phyloP scores from a whole-genome alignment of 129 eudicot genomes.

The Ambrosia trifida region DNA sequence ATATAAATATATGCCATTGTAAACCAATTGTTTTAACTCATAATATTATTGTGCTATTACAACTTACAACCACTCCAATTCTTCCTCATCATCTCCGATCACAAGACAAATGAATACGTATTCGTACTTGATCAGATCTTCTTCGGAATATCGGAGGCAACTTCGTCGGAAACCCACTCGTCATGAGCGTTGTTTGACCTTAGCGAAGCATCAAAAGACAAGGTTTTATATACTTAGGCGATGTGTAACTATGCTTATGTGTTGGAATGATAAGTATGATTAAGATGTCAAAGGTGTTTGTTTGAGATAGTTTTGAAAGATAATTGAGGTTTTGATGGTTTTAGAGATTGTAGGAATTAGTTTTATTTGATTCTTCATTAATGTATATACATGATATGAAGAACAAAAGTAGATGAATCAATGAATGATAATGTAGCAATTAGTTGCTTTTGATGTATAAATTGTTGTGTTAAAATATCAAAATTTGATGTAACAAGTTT shows the following conservation, averaged over 20 bases:
- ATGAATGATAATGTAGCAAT: background rate
- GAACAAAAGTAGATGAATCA: background rate
- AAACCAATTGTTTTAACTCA: slow-evolving; percentile 9
- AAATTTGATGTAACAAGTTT: background rate
- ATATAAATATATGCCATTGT: slow-evolving; percentile 16
- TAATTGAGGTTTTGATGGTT: background rate
- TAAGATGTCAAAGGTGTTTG: background rate
- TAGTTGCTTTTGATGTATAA: no score
- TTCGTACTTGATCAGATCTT: slow-evolving; percentile 30
- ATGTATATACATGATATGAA: background rate
- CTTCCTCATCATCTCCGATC: background rate
- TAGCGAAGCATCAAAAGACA: slow-evolving; percentile 56
- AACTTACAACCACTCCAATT: background rate
- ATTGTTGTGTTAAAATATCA: background rate
- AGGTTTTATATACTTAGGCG: slow-evolving; percentile 59
- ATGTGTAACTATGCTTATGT: slow-evolving; percentile 61
- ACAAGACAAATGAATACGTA: slow-evolving; percentile 27
- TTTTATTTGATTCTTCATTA: background rate
- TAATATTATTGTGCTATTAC: background rate
- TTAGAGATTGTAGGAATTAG: background rate
- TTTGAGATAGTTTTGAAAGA: background rate
- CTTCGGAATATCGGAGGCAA: slow-evolving; percentile 40
- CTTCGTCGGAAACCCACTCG: slow-evolving; percentile 31
- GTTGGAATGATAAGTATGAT: slow-evolving; percentile 50
- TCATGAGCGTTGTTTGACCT: slow-evolving; percentile 35